Percentiles rank a stretch among this genome's conserved stretches.
These are phyloP conservation scores for Calonectria hawksworthii DNA, from an alignment of 2,329 filamentous ascomycete genomes.

Conservation along the genomic window DNA sequence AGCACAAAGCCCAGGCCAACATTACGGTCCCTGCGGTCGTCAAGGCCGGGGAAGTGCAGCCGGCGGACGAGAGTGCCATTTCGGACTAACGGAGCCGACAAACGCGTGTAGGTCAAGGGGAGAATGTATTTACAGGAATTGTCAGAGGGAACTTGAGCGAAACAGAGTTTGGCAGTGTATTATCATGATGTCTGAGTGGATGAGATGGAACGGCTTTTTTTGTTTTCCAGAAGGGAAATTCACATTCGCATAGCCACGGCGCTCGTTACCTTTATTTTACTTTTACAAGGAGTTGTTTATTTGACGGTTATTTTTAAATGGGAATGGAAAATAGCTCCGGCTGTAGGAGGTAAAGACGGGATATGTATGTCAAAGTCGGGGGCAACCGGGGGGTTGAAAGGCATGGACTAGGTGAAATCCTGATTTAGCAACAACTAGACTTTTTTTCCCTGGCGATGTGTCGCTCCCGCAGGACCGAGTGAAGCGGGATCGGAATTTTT, in stretches of 20 bases:
- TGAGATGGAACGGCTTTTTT: slow-evolving; percentile 21
- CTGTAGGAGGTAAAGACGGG: not conserved
- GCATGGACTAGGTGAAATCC: not conserved
- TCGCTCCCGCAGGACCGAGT: not conserved
- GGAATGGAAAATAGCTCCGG: slow-evolving; percentile 22
- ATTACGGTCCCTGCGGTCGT: slow-evolving; percentile 52
- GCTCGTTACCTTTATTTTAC: slow-evolving; percentile 38
- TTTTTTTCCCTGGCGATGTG: slow-evolving; percentile 1
- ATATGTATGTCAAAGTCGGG: not conserved
- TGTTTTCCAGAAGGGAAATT: slow-evolving; percentile 30
- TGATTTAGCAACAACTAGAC: slow-evolving; percentile 17
- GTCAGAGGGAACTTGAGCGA: not conserved
- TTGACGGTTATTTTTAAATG: slow-evolving; percentile 35
- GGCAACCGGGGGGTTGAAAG: not conserved
- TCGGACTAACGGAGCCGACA: slow-evolving; percentile 50
- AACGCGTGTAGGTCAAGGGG: not conserved
- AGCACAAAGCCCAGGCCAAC: slow-evolving; percentile 71
- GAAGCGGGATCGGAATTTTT: not conserved
- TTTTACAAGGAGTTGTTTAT: slow-evolving; percentile 26
- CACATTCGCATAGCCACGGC: slow-evolving; percentile 43
- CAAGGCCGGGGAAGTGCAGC: slow-evolving; percentile 40
- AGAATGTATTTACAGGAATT: not conserved
- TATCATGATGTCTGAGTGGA: slow-evolving; percentile 29
- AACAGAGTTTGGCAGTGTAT: slow-evolving; percentile 24
- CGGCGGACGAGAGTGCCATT: slow-evolving; percentile 58